Conservation (phyloP, 441 rosid genomes). For the Brassica hybrid region DNA sequence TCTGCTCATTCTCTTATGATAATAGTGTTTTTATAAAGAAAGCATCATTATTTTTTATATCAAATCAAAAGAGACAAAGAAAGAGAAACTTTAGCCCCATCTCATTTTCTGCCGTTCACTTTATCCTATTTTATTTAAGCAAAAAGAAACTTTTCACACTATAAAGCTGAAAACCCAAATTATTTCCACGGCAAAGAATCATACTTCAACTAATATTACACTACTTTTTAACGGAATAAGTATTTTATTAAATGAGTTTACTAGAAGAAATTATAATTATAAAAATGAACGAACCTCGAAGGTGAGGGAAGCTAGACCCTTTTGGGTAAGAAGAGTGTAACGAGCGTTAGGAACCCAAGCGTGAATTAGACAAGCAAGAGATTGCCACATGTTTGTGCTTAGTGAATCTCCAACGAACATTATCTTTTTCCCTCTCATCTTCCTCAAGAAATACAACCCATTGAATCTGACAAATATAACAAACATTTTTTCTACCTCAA, state of each 20-base stretch:
- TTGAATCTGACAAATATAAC: slow-evolving; percentile 52
- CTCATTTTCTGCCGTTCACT: slow-evolving; percentile 11
- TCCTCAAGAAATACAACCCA: slow-evolving; percentile 62
- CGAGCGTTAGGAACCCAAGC: slow-evolving; percentile 61
- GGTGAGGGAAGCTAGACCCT: slow-evolving; percentile 59
- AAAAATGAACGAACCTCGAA: slow-evolving; percentile 50
- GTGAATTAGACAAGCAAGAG: slow-evolving; percentile 61
- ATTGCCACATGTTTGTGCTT: slow-evolving; percentile 70
- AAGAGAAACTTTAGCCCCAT: slow-evolving; percentile 13
- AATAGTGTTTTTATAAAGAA: slow-evolving; percentile 22
- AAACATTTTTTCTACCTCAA: too few relatives aligned
- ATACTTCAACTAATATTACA: background rate
- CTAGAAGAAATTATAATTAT: background rate
- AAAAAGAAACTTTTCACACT: slow-evolving; percentile 24
- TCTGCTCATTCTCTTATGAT: slow-evolving; percentile 33
- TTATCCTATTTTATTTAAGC: slow-evolving; percentile 13
- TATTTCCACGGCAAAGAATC: slow-evolving; percentile 10
- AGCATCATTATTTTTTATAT: slow-evolving; percentile 24
- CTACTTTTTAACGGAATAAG: background rate
- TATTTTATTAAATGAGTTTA: background rate
- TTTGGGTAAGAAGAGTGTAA: slow-evolving; percentile 45
- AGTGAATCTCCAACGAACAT: slow-evolving; percentile 89
- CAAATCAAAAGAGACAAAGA: slow-evolving; percentile 35
- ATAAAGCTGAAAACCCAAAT: slow-evolving; percentile 12
- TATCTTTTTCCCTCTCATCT: slow-evolving; percentile 74